Evolutionary conservation across 2,329 filamentous ascomycete genomes (phyloP), one percentile per base, ranked within the genome.

Genomic region (Trichoderma semiorbis): DNA sequence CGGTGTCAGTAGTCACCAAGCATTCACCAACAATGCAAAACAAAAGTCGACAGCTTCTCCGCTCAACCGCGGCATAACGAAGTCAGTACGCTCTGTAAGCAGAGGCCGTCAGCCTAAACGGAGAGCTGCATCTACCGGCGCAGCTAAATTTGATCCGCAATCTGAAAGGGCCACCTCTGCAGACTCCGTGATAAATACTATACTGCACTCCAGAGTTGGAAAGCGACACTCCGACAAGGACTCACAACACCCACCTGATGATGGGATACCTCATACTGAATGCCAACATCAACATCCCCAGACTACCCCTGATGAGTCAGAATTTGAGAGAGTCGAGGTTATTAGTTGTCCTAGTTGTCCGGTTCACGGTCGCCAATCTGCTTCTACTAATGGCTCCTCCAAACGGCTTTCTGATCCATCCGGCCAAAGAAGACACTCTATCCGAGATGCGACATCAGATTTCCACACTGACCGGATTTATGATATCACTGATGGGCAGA

Each of bases 251-350:
- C 21, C 28, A 4, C 18, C 21, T 30, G 30, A 36, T 7, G 50
- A n/a, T 8, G 21, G 34, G 50, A 5, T 8, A 1, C 24, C 30
- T 66, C 30, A 39, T 0, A 21, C 7, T 21, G 47, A 55, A 3
- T 7, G 50, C n/a, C n/a, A 30, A 21, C 24, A 58, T 32, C n/a
- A 30, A 36, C 24, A 58, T 5, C 18, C 53, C 47, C 66, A 62
- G 12, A 53, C 14, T 5, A 26, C 24, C 14, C 60, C n/a, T 24
- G 21, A 60, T 10, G 66, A 66, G 24, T 28, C 61, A 11, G 68
- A 67, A 2, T 75, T 73, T 21, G 76, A 76, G 16, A 70, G 72
- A 28, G 70, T 75, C 11, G 77, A 77, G 53, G 39, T 64, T 7
- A 72, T 78, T 58, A 21, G 73, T 32, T 67, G 55, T 68, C 24